phyloP scores from a whole-genome alignment of 768 basidiomycete species.

The Xerocomus spinulosus region DNA sequence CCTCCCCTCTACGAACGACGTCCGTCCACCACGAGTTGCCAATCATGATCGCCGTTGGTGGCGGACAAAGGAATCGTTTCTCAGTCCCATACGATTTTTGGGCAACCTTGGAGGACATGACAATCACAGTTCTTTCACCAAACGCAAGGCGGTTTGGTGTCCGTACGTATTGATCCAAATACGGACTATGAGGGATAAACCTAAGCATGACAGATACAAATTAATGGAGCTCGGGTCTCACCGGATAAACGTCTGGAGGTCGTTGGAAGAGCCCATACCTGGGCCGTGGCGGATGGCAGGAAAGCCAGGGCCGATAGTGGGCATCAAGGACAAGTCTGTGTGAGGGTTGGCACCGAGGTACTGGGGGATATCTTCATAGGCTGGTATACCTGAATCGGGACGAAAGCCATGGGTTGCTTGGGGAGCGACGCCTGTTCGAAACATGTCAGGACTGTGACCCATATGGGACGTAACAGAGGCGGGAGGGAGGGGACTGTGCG shows the following conservation, averaged over 20 bases:
- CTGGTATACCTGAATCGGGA: conserved; percentile 44
- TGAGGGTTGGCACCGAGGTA: conserved; percentile 52
- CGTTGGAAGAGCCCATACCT: conserved; percentile 58
- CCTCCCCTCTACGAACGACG: conserved; percentile 66
- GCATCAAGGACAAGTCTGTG: conserved; percentile 56
- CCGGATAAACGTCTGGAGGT: conserved; percentile 80
- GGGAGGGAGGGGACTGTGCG: conserved; percentile 39
- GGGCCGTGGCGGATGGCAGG: conserved; percentile 60
- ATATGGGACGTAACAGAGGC: conserved; percentile 47
- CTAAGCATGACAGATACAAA: conserved; percentile 14
- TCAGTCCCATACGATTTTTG: conserved; percentile 98
- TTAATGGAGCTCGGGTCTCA: conserved; percentile 30
- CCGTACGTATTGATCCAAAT: conserved; percentile 79
- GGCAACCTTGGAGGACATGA: conserved; percentile 97
- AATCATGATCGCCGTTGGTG: conserved; percentile 90
- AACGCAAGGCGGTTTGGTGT: conserved; percentile 82
- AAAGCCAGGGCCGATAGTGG: conserved; percentile 57
- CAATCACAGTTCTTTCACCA: conserved; percentile 90
- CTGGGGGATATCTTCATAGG: conserved; percentile 56
- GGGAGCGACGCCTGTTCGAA: conserved; percentile 61
- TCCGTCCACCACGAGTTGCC: conserved; percentile 95
- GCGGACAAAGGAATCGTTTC: conserved; percentile 92
- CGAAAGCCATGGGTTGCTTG: conserved; percentile 65
- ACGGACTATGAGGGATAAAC: conserved; percentile 48
- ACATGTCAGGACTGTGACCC: conserved; percentile 48